Evolutionary conservation across 306 rosid species (phyloP).

Genomic region (Medicago arabica): DNA sequence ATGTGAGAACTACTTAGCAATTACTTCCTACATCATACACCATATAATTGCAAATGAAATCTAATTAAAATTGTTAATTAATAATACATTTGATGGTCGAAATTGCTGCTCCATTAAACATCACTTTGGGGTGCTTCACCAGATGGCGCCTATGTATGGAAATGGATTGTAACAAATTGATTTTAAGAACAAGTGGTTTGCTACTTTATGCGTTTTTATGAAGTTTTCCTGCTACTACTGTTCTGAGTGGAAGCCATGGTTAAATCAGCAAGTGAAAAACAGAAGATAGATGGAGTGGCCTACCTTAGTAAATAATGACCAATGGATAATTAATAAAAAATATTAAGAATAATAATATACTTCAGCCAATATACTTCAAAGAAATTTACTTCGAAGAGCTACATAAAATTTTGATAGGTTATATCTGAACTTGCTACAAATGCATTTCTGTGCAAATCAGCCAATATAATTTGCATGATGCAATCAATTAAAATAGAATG

Average conservation of each 20-base stretch:
- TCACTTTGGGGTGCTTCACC: neutral
- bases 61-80: neutral
- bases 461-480: conserved; percentile 43
- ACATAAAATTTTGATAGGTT: conserved; percentile 38
- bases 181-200: neutral
- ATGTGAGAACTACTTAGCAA: neutral
- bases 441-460: conserved; percentile 43
- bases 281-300: neutral
- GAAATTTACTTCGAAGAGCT: conserved; percentile 33
- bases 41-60: neutral
- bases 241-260: neutral
- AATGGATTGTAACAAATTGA: neutral
- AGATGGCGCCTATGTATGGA: neutral
- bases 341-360: neutral
- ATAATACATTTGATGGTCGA: neutral
- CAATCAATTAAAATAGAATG: conserved; percentile 50
- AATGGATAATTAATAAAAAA: neutral
- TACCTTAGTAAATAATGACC: neutral
- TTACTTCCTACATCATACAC: neutral
- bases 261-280: neutral
- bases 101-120: neutral
- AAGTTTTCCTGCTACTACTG: neutral
- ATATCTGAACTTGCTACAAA: conserved; percentile 41
- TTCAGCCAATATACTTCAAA: neutral
- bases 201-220: neutral